phyloP scores from a whole-genome alignment of 192 early-diverging fungal species.

The Podila minutissima region DNA sequence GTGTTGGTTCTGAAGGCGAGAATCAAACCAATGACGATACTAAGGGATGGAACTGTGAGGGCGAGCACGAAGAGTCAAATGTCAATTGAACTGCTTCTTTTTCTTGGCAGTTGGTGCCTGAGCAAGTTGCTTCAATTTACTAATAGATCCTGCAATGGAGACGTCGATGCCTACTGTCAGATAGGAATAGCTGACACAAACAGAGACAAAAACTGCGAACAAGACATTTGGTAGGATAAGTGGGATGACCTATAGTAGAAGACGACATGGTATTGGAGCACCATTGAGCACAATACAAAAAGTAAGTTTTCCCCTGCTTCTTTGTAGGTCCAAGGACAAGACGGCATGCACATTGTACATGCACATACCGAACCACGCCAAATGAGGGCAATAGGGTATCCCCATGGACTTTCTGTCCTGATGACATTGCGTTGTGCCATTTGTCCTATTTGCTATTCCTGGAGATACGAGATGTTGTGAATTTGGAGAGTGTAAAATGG shows the following conservation, averaged over 20 bases:
- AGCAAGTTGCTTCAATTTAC: slow-evolving; percentile 11
- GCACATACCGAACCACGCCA: slow-evolving; percentile 46
- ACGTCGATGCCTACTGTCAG: slow-evolving; percentile 35
- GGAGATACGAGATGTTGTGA: not conserved
- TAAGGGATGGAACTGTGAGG: slow-evolving; percentile 56
- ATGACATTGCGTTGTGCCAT: slow-evolving; percentile 15
- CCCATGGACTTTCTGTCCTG: slow-evolving; percentile 42
- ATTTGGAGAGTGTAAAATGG: no score
- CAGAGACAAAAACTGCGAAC: slow-evolving; percentile 32
- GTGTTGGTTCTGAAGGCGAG: slow-evolving; percentile 89
- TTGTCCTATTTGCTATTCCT: no score
- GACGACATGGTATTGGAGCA: not conserved
- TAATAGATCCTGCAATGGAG: slow-evolving; percentile 40
- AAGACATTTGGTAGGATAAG: slow-evolving; percentile 45
- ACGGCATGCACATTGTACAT: not conserved
- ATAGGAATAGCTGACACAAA: slow-evolving; percentile 43
- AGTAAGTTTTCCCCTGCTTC: not conserved
- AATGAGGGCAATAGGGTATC: slow-evolving; percentile 48
- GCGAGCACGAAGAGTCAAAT: not conserved
- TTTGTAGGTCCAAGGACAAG: not conserved
- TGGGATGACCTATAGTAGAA: slow-evolving; percentile 33
- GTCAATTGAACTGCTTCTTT: not conserved
- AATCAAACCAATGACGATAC: slow-evolving; percentile 74
- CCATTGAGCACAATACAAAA: no score
- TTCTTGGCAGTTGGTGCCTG: no score